A percentile compares a stretch with the other conserved stretches of the same genome.
Conservation (phyloP, 192 early-diverging fungal species). For the Neocallimastix lanati region DNA sequence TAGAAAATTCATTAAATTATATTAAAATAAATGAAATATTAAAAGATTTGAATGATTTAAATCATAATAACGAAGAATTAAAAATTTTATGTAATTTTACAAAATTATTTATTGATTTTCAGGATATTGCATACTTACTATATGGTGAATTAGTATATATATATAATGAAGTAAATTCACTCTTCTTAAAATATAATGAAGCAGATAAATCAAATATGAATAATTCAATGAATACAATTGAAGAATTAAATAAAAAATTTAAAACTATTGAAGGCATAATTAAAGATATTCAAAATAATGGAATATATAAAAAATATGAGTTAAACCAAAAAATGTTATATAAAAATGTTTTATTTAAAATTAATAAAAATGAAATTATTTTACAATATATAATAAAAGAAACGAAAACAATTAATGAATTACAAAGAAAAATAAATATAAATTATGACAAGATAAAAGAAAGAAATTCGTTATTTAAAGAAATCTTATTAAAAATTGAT, state of each 20-base stretch:
- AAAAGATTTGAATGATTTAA: neutral
- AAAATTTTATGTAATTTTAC: neutral
- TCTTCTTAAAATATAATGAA: neutral
- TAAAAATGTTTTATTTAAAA: neutral
- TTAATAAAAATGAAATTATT: neutral
- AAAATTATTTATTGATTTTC: neutral
- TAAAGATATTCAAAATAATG: neutral
- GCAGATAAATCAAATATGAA: neutral
- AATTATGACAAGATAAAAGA: neutral
- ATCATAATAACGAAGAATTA: neutral
- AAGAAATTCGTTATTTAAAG: neutral
- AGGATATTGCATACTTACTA: neutral
- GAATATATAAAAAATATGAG: neutral
- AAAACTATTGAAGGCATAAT: neutral
- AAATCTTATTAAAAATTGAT: neutral
- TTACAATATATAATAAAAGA: neutral
- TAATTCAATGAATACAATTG: neutral
- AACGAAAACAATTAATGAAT: neutral
- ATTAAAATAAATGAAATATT: neutral
- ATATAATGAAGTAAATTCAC: neutral
- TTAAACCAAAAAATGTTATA: neutral
- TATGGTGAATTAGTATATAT: neutral
- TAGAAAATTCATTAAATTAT: neutral
- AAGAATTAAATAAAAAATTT: neutral
- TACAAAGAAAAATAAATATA: neutral